Evolutionary conservation across 148 eudicot species (phyloP), one percentile per base, ranked within the genome.

Genomic region (Fagopyrum tataricum): DNA sequence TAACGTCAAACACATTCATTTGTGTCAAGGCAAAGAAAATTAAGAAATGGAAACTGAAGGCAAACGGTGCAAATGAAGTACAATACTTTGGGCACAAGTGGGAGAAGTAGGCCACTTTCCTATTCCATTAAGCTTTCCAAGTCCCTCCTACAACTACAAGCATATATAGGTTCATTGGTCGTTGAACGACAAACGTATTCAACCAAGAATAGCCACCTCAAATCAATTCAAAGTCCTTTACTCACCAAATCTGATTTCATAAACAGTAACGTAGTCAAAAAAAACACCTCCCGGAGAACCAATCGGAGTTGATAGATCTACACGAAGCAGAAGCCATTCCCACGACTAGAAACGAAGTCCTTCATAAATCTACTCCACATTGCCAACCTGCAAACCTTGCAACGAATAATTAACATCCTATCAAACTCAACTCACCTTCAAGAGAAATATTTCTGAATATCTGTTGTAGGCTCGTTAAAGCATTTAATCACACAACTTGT

Each of bases 201-300:
- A 56, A 56, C 31, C 39, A 59, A 23, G 24, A 59, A 59, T 59
- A 59, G 66, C 66, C 62, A 59, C 7, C 66, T 59, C 39, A 59
- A 23, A 13, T 23, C 66, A 59, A 24, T 59, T 23, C 66, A 24
- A 59, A 59, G 24, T 24, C 66, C 24, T 59, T 24, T 39, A 59
- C 40, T 59, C 39, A 56, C 37, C 64, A 56, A 56, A 18, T 51
- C 56, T 23, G 24, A 20, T 21, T 15, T 59, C 6, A 24, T 4
- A 20, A 37, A 64, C 67, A 62, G 41, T 26, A 5, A 64, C 41
- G 11, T 4, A 4, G 20, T 64, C 44, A 37, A 64, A 39, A 64
- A 39, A 26, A 31, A 37, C 7, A 64, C 43, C 13, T 4, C 44
- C 69, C 20, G 43, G 43, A 61, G 39, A 37, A 64, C 41, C 13